Evolutionary conservation across 2,329 filamentous ascomycete genomes (phyloP).

Genomic region (Penicillium sp.): DNA sequence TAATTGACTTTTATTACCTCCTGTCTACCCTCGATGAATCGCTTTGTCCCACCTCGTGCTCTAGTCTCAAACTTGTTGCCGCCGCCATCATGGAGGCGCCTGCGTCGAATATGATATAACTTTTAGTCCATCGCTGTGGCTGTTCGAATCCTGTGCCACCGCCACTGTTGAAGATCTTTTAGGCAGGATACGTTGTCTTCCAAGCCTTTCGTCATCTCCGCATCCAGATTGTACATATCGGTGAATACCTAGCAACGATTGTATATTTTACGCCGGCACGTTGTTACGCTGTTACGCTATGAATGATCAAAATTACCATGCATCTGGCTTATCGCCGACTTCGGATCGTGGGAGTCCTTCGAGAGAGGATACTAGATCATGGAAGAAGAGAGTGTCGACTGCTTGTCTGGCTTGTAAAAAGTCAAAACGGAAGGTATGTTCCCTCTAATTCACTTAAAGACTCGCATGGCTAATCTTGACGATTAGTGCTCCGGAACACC

Average conservation of each 20-base stretch:
- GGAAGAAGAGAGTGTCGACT: slow-evolving; percentile 42
- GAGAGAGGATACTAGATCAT: slow-evolving; percentile 11
- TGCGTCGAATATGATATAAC: slow-evolving; percentile 2
- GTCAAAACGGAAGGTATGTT: slow-evolving; percentile 38
- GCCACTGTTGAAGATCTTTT: background rate
- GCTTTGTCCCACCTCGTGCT: background rate
- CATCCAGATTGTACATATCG: background rate
- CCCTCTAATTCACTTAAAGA: background rate
- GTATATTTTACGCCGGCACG: background rate
- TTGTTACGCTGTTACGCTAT: background rate
- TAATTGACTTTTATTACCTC: background rate
- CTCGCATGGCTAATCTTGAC: background rate
- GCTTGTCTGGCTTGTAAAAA: slow-evolving; percentile 43
- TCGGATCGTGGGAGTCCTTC: slow-evolving; percentile 12
- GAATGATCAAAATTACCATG: slow-evolving; percentile 20
- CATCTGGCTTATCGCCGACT: slow-evolving; percentile 25
- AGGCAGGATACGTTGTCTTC: background rate
- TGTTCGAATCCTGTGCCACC: background rate
- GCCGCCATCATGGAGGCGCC: background rate
- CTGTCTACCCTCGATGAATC: background rate
- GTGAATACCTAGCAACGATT: background rate
- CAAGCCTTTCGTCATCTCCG: background rate
- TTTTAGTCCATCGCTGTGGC: background rate
- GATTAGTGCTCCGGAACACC: slow-evolving; percentile 37
- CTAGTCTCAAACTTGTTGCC: background rate